Conservation (phyloP, 2,329 filamentous ascomycete species). For the Rhexocercosporidium sp. region DNA sequence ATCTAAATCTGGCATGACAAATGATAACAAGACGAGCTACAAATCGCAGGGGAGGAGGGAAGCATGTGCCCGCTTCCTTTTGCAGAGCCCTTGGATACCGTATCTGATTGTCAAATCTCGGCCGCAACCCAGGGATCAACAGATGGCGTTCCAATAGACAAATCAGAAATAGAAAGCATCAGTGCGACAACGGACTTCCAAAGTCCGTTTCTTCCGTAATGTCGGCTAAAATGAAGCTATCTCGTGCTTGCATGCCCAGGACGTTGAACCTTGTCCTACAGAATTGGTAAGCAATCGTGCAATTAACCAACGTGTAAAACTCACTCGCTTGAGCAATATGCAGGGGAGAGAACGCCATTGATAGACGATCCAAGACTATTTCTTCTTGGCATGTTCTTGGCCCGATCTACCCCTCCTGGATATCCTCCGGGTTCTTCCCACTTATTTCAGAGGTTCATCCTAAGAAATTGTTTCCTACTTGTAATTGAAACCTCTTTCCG, state of each 20-base stretch:
- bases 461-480: no score
- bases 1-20: no score
- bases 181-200: not conserved
- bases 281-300: not conserved
- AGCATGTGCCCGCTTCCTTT: no score
- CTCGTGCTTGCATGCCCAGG: not conserved
- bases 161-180: not conserved
- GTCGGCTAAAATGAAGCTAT: not conserved
- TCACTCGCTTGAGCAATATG: not conserved
- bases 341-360: not conserved
- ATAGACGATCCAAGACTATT: not conserved
- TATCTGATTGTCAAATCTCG: not conserved
- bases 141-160: not conserved
- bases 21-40: no score
- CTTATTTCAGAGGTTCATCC: not conserved
- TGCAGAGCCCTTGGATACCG: not conserved
- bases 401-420: constrained; percentile 1
- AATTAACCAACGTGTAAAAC: constrained; percentile 10
- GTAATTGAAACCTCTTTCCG: not conserved
- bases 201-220: not conserved
- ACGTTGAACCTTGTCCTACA: not conserved
- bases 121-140: no score
- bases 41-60: no score
- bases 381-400: not conserved
- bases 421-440: not conserved